Evolutionary conservation across 768 basidiomycete genomes (phyloP).

Genomic region (Lyophyllum decastes): DNA sequence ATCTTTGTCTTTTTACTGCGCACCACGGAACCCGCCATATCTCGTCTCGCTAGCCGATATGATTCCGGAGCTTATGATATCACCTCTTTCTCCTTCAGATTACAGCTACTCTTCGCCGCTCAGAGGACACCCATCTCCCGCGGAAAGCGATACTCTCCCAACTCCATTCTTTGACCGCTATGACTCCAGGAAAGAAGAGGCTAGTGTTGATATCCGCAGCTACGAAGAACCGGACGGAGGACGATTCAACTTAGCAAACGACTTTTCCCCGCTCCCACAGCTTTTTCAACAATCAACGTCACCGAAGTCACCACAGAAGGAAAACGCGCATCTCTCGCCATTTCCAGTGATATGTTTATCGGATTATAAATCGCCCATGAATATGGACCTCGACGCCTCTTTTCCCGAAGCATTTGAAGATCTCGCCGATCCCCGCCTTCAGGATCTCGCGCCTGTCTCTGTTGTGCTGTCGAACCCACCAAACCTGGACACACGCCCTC

Average conservation of each 20-base stretch:
- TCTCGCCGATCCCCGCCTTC: constrained; percentile 3
- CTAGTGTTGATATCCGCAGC: background rate
- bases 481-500: constrained; percentile 10
- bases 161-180: constrained; percentile 38
- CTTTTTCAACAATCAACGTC: constrained; percentile 9
- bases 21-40: constrained; percentile 20
- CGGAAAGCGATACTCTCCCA: constrained; percentile 42
- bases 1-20: constrained; percentile 10
- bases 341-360: constrained; percentile 11
- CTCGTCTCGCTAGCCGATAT: constrained; percentile 18
- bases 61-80: constrained; percentile 26
- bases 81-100: constrained; percentile 32
- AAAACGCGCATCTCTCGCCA: constrained; percentile 3
- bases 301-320: constrained; percentile 3
- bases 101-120: constrained; percentile 28
- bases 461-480: constrained; percentile 8
- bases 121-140: constrained; percentile 28
- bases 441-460: constrained; percentile 4
- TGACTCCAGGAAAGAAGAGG: constrained; percentile 2
- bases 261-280: constrained; percentile 3
- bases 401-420: constrained; percentile 12
- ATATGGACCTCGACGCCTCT: constrained; percentile 6
- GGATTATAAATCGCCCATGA: constrained; percentile 13
- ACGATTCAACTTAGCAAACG: constrained; percentile 4
- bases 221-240: background rate